These are phyloP conservation scores for Chernovozyma sophiae-reginae DNA, from an alignment of 1,139 yeast genomes.

Conservation along the genomic window DNA sequence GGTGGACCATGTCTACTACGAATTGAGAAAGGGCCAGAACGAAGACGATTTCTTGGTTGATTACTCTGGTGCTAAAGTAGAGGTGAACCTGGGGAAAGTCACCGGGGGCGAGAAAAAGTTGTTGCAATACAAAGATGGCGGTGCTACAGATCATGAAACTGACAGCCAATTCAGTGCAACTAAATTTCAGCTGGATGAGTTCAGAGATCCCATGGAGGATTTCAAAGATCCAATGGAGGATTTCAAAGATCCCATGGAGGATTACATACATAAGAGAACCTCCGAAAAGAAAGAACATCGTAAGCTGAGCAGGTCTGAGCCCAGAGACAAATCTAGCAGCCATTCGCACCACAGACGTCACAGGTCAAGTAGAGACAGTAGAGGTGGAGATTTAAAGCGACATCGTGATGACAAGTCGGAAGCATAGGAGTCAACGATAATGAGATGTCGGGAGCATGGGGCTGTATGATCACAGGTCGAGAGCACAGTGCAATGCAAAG, in stretches of 20 bases:
- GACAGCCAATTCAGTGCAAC: no score
- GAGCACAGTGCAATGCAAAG: no score
- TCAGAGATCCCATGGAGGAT: constrained; percentile 14
- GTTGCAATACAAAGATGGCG: constrained; percentile 2
- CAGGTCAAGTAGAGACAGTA: no score
- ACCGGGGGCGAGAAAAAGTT: constrained; percentile 5
- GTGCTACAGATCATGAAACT: constrained; percentile 6
- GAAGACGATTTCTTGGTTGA: constrained; percentile 40
- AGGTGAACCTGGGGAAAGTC: constrained; percentile 1
- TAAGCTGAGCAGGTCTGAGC: neutral
- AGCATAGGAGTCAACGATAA: no score
- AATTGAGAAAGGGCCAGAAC: constrained; percentile 49
- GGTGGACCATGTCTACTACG: constrained; percentile 76
- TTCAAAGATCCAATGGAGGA: constrained; percentile 17
- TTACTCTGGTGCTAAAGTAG: constrained; percentile 15
- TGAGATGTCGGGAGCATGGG: no score
- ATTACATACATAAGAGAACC: constrained; percentile 9
- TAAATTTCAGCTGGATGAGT: constrained; percentile 11
- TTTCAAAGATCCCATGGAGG: constrained; percentile 13
- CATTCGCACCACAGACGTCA: neutral
- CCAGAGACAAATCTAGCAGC: neutral
- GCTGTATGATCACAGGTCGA: no score
- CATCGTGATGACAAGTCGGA: no score
- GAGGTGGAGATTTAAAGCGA: no score
- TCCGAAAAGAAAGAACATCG: neutral